Base-by-base conservation (phyloP, 495 filamentous ascomycete genomes). In the Aspergillus bridgeri region DNA sequence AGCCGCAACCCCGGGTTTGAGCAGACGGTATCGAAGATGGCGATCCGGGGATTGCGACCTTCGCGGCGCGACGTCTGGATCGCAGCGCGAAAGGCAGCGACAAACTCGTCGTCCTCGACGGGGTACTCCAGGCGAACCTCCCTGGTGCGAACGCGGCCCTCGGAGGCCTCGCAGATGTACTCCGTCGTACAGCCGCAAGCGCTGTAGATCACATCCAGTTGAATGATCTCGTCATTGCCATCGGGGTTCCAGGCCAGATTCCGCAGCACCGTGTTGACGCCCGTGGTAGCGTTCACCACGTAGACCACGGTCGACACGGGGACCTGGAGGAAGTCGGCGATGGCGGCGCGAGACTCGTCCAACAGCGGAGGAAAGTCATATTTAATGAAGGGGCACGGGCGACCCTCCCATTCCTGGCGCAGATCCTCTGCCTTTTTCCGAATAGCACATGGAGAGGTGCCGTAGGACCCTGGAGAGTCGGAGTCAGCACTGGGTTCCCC, bases 1-100 rank as follows among this genome's bases (percentile, higher is more conserved):
- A 92, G 77, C 3, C 85, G 71, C 0, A 92, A 59, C 0, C 88
- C 90, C 0, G 90, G 91, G 52, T 87, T 67, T 9, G 83, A 87
- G 5, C 81, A 75, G 22, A 96, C 81, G 0, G 86, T 87, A 62
- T 96, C 91, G 50, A 91, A 89, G 15, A 96, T 65, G 0, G 86
- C 87, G 5, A 93, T 49, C 0, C 74, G 72, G 0, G 79, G 72
- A 7, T 69, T 69, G 51, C 72, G 75, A 0, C 79, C 79, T 0
- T 69, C 70, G 0, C 22, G 57, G 1, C 59, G 56, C 27, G 75
- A 75, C 18, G 68, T 53, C 1, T 70, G 24, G 18, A 87, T 75
- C 15, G 72, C 76, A 1, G 68, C 57, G 29, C 64, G 64, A 50
- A 90, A 84, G 3, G 59, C 57, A 0, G 64, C 53, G 1, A 88